phyloP scores from a whole-genome alignment of 75 land plant species.

The Pinus tabuliformis region DNA sequence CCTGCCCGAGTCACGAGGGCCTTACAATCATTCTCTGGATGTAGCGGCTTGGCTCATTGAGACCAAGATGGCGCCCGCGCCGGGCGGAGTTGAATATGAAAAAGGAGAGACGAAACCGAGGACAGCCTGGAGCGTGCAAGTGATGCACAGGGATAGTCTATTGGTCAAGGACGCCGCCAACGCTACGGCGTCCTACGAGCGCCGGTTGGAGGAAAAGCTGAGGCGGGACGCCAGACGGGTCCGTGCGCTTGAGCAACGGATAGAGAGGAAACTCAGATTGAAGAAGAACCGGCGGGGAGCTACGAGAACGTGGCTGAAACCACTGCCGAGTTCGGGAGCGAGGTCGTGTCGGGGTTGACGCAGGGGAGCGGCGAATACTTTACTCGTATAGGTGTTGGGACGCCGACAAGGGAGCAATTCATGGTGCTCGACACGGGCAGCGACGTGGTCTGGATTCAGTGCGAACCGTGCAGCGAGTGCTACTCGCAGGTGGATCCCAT shows the following conservation, averaged over 20 bases:
- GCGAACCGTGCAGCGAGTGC: constrained; percentile 72
- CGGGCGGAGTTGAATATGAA: too few relatives aligned
- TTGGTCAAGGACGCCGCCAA: too few relatives aligned
- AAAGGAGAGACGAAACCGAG: too few relatives aligned
- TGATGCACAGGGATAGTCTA: too few relatives aligned
- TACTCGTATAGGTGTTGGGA: constrained; percentile 58
- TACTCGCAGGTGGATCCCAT: constrained; percentile 74
- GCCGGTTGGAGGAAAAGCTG: neutral
- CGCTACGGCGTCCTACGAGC: too few relatives aligned
- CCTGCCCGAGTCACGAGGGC: too few relatives aligned
- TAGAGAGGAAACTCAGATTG: too few relatives aligned
- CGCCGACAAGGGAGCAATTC: constrained; percentile 52
- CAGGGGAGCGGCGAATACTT: constrained; percentile 80
- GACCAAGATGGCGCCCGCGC: too few relatives aligned
- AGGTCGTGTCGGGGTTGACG: constrained; percentile 63
- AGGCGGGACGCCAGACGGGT: constrained; percentile 27
- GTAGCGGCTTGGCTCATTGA: too few relatives aligned
- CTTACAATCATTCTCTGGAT: too few relatives aligned
- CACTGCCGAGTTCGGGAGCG: constrained; percentile 39
- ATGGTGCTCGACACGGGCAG: constrained; percentile 77
- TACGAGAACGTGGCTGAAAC: neutral
- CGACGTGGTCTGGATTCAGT: constrained; percentile 80
- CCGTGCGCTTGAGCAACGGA: too few relatives aligned
- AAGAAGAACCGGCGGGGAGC: constrained; percentile 3
- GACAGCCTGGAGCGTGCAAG: too few relatives aligned